Percentiles rank a stretch among this genome's conserved stretches.
phyloP scores from a whole-genome alignment of 805 yeast genomes.

The Nematodospora valgi region DNA sequence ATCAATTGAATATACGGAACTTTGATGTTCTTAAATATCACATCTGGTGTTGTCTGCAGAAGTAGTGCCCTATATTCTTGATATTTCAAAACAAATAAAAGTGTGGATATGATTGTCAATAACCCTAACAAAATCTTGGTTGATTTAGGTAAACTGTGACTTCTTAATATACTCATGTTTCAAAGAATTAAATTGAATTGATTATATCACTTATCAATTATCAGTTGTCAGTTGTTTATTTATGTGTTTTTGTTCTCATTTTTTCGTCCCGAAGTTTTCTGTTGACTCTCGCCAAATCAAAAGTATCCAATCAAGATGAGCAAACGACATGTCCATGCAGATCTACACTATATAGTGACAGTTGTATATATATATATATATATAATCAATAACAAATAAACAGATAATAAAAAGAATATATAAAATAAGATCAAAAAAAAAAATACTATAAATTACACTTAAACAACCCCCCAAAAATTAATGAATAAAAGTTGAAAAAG shows the following conservation, averaged over 20 bases:
- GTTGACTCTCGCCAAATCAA: too few relatives aligned
- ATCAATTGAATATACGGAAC: slow-evolving; percentile 63
- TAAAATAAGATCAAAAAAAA: background rate
- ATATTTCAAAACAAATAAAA: slow-evolving; percentile 42
- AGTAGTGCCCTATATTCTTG: slow-evolving; percentile 20
- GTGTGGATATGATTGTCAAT: slow-evolving; percentile 36
- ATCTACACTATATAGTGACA: too few relatives aligned
- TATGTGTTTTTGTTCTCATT: too few relatives aligned
- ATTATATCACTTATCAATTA: too few relatives aligned
- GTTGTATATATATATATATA: too few relatives aligned
- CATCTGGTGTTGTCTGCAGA: slow-evolving; percentile 12
- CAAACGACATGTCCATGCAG: too few relatives aligned
- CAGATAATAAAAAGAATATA: background rate
- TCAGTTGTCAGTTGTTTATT: too few relatives aligned
- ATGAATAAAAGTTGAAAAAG: too few relatives aligned
- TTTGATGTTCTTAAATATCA: slow-evolving; percentile 36
- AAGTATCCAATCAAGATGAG: too few relatives aligned
- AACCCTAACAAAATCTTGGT: slow-evolving; percentile 43
- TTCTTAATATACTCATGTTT: slow-evolving; percentile 11
- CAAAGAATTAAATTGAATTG: too few relatives aligned
- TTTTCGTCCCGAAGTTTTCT: too few relatives aligned
- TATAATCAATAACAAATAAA: background rate
- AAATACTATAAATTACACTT: background rate
- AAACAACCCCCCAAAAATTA: background rate
- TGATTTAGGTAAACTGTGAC: slow-evolving; percentile 38